phyloP scores from a whole-genome alignment of 805 yeast species.

The Suhomyces canberraensis region DNA sequence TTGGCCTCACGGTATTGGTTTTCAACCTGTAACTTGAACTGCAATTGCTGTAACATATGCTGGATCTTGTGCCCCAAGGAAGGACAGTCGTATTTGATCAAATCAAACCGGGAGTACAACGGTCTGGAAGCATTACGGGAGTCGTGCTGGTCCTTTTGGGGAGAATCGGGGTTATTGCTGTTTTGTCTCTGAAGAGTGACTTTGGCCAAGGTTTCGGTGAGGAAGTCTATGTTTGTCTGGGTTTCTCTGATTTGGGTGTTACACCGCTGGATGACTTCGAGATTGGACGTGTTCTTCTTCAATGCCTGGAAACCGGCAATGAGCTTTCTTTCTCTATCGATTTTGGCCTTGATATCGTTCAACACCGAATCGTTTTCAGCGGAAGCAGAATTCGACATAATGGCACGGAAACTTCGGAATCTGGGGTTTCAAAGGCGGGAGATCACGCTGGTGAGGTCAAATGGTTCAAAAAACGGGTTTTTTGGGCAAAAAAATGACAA shows the following conservation, averaged over 20 bases:
- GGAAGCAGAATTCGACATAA: constrained; percentile 9
- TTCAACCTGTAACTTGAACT: constrained; percentile 91
- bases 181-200: constrained; percentile 38
- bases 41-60: constrained; percentile 91
- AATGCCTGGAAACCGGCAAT: constrained; percentile 83
- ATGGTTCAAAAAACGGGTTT: too few relatives aligned
- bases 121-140: constrained; percentile 5
- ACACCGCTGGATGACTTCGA: constrained; percentile 84
- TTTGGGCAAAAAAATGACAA: too few relatives aligned
- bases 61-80: constrained; percentile 92
- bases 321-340: constrained; percentile 83
- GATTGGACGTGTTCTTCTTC: constrained; percentile 73
- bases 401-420: too few relatives aligned
- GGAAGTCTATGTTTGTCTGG: constrained; percentile 83
- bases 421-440: too few relatives aligned
- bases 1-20: constrained; percentile 91
- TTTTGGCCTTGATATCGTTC: constrained; percentile 76
- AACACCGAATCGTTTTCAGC: constrained; percentile 29
- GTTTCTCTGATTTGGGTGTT: constrained; percentile 89
- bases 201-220: constrained; percentile 71
- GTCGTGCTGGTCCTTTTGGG: constrained; percentile 8
- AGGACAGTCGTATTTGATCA: constrained; percentile 90
- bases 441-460: too few relatives aligned
- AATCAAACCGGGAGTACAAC: constrained; percentile 67
- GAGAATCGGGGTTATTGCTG: constrained; percentile 8